Evolutionary conservation across 2,329 filamentous ascomycete genomes (phyloP).

Genomic region (Teratosphaeria viscida): DNA sequence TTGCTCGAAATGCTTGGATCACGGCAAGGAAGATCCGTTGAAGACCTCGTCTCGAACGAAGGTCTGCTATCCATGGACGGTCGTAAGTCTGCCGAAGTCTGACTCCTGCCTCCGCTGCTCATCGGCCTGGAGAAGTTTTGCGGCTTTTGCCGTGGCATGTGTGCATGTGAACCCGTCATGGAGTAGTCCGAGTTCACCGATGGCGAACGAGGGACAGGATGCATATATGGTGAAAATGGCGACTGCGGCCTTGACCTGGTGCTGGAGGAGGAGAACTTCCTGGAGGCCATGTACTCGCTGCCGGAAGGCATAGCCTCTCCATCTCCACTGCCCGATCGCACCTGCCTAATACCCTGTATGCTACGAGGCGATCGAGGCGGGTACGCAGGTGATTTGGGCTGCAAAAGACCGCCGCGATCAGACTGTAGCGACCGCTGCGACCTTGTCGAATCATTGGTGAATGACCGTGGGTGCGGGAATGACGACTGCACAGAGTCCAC

Average conservation of each 20-base stretch:
- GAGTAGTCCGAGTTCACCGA: slow-evolving; percentile 79
- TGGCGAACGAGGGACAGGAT: slow-evolving; percentile 62
- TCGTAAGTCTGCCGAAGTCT: slow-evolving; percentile 3
- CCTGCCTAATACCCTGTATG: slow-evolving; percentile 36
- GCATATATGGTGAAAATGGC: slow-evolving; percentile 52
- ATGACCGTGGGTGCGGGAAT: slow-evolving; percentile 27
- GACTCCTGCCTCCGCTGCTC: slow-evolving; percentile 50
- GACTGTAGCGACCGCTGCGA: slow-evolving; percentile 22
- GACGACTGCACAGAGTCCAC: slow-evolving; percentile 27
- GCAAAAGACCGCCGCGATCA: slow-evolving; percentile 18
- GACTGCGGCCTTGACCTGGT: slow-evolving; percentile 50
- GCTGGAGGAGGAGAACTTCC: slow-evolving; percentile 69
- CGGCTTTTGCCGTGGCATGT: slow-evolving; percentile 34
- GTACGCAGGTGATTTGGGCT: slow-evolving; percentile 27
- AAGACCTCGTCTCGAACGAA: slow-evolving; percentile 13
- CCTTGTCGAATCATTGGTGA: slow-evolving; percentile 28
- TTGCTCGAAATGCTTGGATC: slow-evolving; percentile 18
- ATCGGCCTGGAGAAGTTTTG: slow-evolving; percentile 89
- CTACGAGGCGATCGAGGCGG: slow-evolving; percentile 29
- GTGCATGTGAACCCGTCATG: slow-evolving; percentile 35
- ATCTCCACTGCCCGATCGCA: slow-evolving; percentile 44
- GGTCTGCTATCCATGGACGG: slow-evolving; percentile 22
- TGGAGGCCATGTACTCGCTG: slow-evolving; percentile 52
- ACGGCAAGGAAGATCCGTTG: slow-evolving; percentile 15
- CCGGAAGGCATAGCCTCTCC: slow-evolving; percentile 53